Base-by-base conservation (phyloP, 2,329 filamentous ascomycete species). In the Alternaria brassicicola region DNA sequence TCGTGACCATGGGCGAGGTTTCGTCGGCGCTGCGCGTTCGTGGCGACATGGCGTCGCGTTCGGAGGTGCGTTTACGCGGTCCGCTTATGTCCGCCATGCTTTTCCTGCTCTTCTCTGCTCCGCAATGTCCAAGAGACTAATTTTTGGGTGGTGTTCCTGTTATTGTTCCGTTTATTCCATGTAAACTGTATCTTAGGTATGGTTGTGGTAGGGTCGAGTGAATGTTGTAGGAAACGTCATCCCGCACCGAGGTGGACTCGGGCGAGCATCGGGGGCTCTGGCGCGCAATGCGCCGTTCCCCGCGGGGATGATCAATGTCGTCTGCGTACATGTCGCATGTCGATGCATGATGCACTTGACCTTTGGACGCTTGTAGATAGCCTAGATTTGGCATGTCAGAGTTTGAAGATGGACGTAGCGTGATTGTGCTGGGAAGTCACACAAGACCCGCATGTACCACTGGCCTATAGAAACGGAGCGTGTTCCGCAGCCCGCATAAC, bases 11-110 rank as follows among this genome's bases (percentile, higher is more conserved):
- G 13, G 73, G 68, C 9, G 63, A 66, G 8, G 62, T 60, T 60
- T 81, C 79, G 54, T 79, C 45, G 52, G 6, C 25, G 53, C 23
- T 41, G 57, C 38, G 55, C 19, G 25, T 50, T 36, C 31, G 31
- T 26, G 33, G 50, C 26, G 46, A 23, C 30, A 50, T 10, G 52
- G 42, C 36, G 39, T 46, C 31, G 50, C 51, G 19, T n/a, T 61
- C 58, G 7, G 41, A 39, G 55, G 35, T 57, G 33, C 61, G 63
- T 52, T 63, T 67, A 42, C 64, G 61, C 26, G 66, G 62, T 13
- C 54, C 54, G 26, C 31, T 31, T 12, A 43, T 31, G 26, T 48
- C 43, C 42, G 55, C 33, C 50, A 57, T 57, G 7, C 8, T 38
- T 38, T 25, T 15, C 38, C 17, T 47, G 3, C 6, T 47, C 1